These are phyloP conservation scores for Microstegium vimineum DNA, from an alignment of 176 grass and related monocot genomes.

Conservation along the genomic window DNA sequence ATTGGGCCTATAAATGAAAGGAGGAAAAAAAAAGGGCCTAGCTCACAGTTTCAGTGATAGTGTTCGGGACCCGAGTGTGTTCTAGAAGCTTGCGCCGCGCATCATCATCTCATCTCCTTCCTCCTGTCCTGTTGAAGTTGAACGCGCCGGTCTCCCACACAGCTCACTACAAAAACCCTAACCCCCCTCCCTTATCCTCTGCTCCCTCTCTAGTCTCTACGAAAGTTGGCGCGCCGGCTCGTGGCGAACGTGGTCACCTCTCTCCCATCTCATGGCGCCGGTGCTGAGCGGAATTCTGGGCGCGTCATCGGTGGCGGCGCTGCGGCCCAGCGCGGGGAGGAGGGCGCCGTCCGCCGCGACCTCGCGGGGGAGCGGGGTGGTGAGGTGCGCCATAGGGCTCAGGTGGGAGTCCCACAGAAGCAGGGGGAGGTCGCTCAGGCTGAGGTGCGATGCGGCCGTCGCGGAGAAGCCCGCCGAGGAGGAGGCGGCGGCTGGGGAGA, in stretches of 20 bases:
- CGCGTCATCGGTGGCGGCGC: constrained; percentile 46
- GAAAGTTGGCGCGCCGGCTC: neutral
- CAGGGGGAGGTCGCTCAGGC: constrained; percentile 11
- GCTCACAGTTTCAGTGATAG: neutral
- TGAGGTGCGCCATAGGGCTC: constrained; percentile 30
- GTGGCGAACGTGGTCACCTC: neutral
- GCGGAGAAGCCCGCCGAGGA: constrained; percentile 58
- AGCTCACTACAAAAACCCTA: constrained; percentile 28
- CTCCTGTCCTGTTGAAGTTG: too few relatives aligned
- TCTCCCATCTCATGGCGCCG: constrained; percentile 37
- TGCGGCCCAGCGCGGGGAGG: constrained; percentile 26
- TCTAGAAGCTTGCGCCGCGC: constrained; percentile 7
- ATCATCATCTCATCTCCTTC: constrained; percentile 18
- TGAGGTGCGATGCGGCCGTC: constrained; percentile 62
- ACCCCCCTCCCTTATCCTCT: constrained; percentile 1
- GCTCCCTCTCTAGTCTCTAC: neutral
- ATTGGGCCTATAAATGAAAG: too few relatives aligned
- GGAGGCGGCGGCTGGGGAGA: constrained; percentile 51
- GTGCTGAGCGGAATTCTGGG: constrained; percentile 44
- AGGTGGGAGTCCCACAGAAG: constrained; percentile 39
- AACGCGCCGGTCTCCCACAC: neutral
- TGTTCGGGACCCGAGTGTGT: neutral
- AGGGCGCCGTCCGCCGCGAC: constrained; percentile 4
- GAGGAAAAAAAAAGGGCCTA: neutral
- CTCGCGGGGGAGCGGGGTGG: neutral